Evolutionary conservation across 345 rosid genomes (phyloP).

Genomic region (Toxicodendron radicans): DNA sequence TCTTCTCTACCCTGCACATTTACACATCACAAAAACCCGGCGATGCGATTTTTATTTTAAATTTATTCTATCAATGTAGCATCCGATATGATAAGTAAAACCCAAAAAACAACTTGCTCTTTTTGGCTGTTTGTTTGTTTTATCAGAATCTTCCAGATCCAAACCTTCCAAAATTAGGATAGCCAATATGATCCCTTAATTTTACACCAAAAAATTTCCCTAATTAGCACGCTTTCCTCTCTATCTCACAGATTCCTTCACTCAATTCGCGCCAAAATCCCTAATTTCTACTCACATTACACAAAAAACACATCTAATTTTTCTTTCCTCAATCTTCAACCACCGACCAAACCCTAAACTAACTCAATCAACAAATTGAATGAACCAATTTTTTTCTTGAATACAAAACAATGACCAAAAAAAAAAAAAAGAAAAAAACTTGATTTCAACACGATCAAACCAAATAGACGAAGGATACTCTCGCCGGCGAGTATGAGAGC

Average conservation of each 20-base stretch:
- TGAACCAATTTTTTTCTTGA: neutral
- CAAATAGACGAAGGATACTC: slow-evolving; percentile 7
- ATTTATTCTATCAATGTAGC: slow-evolving; percentile 33
- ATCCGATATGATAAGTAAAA: neutral
- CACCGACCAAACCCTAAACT: neutral
- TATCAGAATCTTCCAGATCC: slow-evolving; percentile 32
- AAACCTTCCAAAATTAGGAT: slow-evolving; percentile 20
- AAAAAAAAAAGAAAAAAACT: neutral
- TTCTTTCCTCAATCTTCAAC: slow-evolving; percentile 1
- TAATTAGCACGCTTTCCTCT: neutral
- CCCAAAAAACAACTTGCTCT: neutral
- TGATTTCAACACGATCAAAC: slow-evolving; percentile 9
- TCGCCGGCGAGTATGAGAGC: slow-evolving; percentile 17
- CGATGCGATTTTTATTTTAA: slow-evolving; percentile 5
- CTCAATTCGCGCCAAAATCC: neutral
- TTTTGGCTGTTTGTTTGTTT: neutral
- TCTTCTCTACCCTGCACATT: slow-evolving; percentile 50
- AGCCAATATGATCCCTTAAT: neutral
- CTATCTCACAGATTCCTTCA: neutral
- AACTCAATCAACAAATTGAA: neutral
- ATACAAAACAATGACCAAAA: neutral
- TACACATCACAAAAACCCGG: slow-evolving; percentile 19
- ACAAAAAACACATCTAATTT: neutral
- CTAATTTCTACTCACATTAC: slow-evolving; percentile 21
- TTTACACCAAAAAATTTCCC: neutral